Percentiles rank a stretch among this genome's conserved stretches.
These are phyloP conservation scores for Triticum timopheevii DNA, from an alignment of 176 grass and related monocot species.

Conservation along the genomic window DNA sequence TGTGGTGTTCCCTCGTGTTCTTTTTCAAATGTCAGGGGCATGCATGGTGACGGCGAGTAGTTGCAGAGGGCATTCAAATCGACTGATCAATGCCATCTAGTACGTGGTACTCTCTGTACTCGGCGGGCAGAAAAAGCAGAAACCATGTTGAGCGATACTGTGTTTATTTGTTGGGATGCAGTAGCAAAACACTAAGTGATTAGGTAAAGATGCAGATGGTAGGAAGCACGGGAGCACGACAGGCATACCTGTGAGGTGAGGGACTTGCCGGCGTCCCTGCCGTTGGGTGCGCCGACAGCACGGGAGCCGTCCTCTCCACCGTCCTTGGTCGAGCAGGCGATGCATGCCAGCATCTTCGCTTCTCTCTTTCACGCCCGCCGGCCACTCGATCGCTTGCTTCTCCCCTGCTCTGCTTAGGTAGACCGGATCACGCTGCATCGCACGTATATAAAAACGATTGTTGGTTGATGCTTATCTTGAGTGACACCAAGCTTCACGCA, in stretches of 20 bases:
- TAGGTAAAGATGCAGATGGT: background rate
- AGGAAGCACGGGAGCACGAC: background rate
- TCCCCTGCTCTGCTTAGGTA: background rate
- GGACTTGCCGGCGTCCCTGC: constrained; percentile 61
- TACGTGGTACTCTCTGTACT: background rate
- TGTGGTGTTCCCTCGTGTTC: background rate
- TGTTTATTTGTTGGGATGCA: background rate
- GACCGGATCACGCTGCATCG: background rate
- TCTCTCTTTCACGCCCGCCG: background rate
- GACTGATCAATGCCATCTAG: constrained; percentile 22
- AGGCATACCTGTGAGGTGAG: constrained; percentile 77
- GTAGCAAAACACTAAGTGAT: background rate
- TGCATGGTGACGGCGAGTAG: background rate
- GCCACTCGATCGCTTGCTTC: background rate
- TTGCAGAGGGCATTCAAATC: constrained; percentile 28
- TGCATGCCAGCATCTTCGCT: constrained; percentile 81
- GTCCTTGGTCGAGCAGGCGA: constrained; percentile 80
- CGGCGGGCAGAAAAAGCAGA: background rate
- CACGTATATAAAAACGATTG: background rate
- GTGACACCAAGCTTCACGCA: background rate
- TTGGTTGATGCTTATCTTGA: background rate
- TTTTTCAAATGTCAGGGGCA: constrained; percentile 26
- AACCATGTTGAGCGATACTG: too few species aligned
- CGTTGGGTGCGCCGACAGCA: constrained; percentile 38
- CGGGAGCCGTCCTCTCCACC: constrained; percentile 61